Evolutionary conservation across 2,329 filamentous ascomycete genomes (phyloP).

Genomic region (Didymellaceae sp.): DNA sequence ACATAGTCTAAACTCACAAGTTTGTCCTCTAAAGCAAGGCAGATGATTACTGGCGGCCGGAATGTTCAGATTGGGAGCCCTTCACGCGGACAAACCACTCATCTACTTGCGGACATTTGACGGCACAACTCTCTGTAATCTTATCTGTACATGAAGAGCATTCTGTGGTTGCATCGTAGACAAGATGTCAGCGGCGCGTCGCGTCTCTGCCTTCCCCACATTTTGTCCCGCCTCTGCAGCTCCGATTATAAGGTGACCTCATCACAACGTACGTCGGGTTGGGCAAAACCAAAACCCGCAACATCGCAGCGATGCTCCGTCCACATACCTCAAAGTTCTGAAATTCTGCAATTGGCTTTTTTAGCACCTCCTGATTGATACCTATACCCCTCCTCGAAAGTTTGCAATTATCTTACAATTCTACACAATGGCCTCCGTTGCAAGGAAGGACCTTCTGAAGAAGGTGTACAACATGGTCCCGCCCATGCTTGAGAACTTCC

Average conservation of each 20-base stretch:
- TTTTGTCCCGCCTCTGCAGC: conserved; percentile 4
- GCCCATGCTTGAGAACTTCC: conserved; percentile 92
- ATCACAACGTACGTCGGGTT: background rate
- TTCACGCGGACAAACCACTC: no score
- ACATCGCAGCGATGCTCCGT: conserved; percentile 10
- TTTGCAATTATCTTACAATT: background rate
- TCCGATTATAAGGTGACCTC: conserved; percentile 17
- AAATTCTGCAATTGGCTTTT: background rate
- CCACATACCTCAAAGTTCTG: background rate
- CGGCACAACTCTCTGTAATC: no score
- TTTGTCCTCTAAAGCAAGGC: no score
- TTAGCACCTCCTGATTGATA: conserved; percentile 8
- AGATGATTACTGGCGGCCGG: no score
- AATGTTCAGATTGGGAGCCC: no score
- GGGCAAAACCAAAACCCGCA: conserved; percentile 4
- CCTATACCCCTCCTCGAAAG: background rate
- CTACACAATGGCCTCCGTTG: conserved; percentile 57
- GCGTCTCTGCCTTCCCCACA: conserved; percentile 11
- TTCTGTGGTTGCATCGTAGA: no score
- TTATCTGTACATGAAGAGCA: no score
- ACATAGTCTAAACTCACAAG: no score
- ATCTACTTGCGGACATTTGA: no score
- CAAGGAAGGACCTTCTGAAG: conserved; percentile 75
- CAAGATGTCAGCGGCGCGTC: conserved; percentile 17
- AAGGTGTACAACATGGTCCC: conserved; percentile 91